Conservation (phyloP, 116 monocot genomes). For the Iris pallida region DNA sequence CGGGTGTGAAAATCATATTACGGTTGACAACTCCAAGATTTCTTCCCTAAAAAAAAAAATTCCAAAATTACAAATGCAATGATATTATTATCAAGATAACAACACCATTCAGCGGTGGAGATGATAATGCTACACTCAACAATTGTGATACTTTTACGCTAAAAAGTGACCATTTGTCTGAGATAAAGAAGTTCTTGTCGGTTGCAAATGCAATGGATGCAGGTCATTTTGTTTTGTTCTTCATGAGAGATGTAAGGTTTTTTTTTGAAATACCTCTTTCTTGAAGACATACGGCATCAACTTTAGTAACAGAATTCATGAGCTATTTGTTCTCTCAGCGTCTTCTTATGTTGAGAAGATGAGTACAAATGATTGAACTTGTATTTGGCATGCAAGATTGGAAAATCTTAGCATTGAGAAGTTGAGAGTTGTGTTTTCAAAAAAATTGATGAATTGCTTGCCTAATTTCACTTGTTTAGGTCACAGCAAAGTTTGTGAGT, state of each 20-base stretch:
- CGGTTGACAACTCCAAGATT: no score
- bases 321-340: no score
- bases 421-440: no score
- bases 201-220: not conserved
- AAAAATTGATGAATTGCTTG: no score
- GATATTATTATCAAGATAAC: not conserved
- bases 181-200: slow-evolving; percentile 4
- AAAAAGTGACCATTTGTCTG: slow-evolving; percentile 2
- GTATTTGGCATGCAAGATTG: no score
- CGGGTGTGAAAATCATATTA: not conserved
- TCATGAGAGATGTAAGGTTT: not conserved
- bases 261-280: not conserved
- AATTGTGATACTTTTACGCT: not conserved
- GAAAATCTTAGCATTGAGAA: no score
- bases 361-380: no score
- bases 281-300: slow-evolving; percentile 2
- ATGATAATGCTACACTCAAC: not conserved
- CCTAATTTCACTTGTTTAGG: no score
- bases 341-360: no score
- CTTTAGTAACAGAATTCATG: not conserved
- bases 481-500: no score
- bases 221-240: slow-evolving; percentile 2
- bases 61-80: not conserved
- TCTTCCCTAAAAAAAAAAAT: not conserved
- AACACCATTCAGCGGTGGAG: not conserved